Evolutionary conservation across 305 asterid species (phyloP), one percentile per base, ranked within the genome.

Genomic region (Solanum hybrid): DNA sequence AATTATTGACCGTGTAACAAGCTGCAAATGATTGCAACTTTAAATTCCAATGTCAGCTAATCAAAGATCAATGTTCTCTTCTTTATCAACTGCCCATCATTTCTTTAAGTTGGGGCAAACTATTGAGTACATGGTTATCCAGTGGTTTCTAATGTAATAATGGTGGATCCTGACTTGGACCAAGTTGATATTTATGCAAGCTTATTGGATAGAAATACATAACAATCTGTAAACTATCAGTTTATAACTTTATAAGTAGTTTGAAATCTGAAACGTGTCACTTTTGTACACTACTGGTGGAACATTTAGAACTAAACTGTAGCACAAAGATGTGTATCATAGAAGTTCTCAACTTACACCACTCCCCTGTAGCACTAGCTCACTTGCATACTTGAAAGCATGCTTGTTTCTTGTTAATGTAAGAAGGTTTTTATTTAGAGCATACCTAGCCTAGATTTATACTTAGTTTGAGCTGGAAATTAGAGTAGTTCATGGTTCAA

Each of bases 321-420:
- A 33, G 28, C 22, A 29, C 29, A 84, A 46, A 29, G 87, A 20
- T 20, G 87, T 84, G 57, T 83, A 51, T 46, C 74, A 28, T 84
- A 51, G 74, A 84, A 51, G 64, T 42, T 46, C 74, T 84, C 87
- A 46, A 51, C 74, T 46, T 84, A 84, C 42, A 84, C 20, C 40
- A 29, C 12, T 81, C 39, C 87, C 37, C 20, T 5, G 29, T 84
- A 9, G 40, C 73, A 8, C 31, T 84, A 24, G 4, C 87, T 84
- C 24, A 20, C 87, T 84, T 84, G 74, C 74, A 83, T 82, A 40
- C 69, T 26, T 29, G 87, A 5, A 28, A 83, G 75, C 20, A 29
- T 46, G 87, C 87, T 46, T 84, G 75, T 71, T 84, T 84, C 29
- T 84, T 84, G 87, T 84, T 84, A 84, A 29, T 24, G 40, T 84